These are phyloP conservation scores for Venturia nashicola DNA, from an alignment of 2,329 filamentous ascomycete genomes.

Conservation along the genomic window DNA sequence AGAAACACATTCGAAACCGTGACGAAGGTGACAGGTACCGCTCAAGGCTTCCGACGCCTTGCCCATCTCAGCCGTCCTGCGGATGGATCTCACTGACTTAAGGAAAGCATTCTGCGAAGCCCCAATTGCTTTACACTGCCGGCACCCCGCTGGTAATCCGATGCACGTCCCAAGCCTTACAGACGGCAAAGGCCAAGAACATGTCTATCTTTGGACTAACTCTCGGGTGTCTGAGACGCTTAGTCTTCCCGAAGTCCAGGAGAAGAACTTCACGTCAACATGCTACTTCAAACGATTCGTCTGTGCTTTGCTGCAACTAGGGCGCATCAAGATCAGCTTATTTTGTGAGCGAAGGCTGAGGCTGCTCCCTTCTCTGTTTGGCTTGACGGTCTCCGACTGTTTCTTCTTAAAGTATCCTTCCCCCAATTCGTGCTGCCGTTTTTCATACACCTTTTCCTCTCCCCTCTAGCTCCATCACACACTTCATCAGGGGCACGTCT, in stretches of 20 bases:
- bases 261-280: slow-evolving; percentile 8
- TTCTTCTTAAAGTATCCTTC: slow-evolving; percentile 5
- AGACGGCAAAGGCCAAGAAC: neutral
- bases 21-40: neutral
- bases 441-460: neutral
- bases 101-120: neutral
- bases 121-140: neutral
- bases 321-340: slow-evolving; percentile 4
- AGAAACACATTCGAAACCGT: neutral
- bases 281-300: slow-evolving; percentile 4
- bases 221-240: slow-evolving; percentile 4
- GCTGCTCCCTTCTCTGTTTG: slow-evolving; percentile 1
- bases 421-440: neutral
- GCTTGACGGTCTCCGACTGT: neutral
- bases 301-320: slow-evolving; percentile 3
- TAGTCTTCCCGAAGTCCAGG: slow-evolving; percentile 6
- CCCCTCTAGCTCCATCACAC: neutral
- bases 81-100: neutral
- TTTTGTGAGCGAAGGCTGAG: slow-evolving; percentile 7
- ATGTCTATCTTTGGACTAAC: slow-evolving; percentile 5
- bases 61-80: neutral
- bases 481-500: neutral
- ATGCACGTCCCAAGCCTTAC: neutral
- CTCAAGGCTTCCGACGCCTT: neutral
- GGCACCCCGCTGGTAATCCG: neutral